Conservation (phyloP, 345 rosid genomes). For the Raphanus raphanistrum region DNA sequence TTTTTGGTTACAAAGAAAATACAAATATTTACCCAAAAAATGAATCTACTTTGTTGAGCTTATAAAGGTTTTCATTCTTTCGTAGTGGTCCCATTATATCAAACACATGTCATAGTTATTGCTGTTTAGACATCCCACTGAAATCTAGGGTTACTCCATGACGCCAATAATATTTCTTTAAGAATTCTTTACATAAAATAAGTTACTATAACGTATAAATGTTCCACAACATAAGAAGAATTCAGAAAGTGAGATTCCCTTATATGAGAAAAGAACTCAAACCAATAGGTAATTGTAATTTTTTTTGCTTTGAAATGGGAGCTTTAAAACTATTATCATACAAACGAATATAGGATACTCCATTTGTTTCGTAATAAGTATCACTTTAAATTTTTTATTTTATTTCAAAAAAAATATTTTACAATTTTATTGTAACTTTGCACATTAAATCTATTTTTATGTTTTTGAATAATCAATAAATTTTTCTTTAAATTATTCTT, state of each 20-base stretch:
- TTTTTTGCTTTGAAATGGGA: neutral
- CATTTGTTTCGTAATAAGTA: no score
- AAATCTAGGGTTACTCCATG: slow-evolving; percentile 39
- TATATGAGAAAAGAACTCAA: neutral
- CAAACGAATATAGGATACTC: neutral
- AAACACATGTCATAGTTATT: slow-evolving; percentile 28
- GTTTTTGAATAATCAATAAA: no score
- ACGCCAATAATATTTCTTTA: slow-evolving; percentile 23
- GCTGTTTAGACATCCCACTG: slow-evolving; percentile 32
- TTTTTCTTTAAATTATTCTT: no score
- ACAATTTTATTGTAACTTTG: no score
- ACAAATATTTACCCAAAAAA: neutral
- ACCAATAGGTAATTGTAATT: neutral
- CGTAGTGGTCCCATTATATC: slow-evolving; percentile 36
- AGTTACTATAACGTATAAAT: neutral
- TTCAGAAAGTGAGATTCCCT: neutral
- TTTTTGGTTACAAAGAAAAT: slow-evolving; percentile 1
- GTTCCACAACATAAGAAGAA: neutral
- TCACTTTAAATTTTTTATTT: no score
- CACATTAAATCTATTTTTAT: no score
- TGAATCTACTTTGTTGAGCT: slow-evolving; percentile 32
- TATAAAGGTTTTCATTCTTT: slow-evolving; percentile 31
- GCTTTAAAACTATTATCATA: neutral
- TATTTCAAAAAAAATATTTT: no score
- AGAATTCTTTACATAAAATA: neutral